Evolutionary conservation across 495 filamentous ascomycete genomes (phyloP).

Genomic region (Chaetomium cochliodes): DNA sequence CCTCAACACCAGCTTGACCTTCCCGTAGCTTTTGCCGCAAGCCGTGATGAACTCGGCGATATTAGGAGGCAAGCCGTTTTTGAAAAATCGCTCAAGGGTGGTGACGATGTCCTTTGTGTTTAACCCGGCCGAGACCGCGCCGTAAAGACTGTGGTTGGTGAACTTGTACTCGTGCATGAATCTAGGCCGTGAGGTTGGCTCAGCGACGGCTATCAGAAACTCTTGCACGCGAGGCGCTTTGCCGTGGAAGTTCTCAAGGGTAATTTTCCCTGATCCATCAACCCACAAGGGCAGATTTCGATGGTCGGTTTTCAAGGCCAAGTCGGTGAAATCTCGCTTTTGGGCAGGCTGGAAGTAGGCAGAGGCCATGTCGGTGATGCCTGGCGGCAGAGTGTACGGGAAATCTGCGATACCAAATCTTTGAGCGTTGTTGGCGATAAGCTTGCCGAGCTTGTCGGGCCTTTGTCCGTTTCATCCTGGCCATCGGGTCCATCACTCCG

Average conservation of each 20-base stretch:
- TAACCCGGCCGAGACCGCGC: conserved; percentile 88
- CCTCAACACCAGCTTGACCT: conserved; percentile 92
- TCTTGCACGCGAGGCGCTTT: conserved; percentile 43
- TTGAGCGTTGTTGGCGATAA: background rate
- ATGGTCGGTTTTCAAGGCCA: background rate
- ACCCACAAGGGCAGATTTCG: background rate
- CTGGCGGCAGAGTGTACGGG: background rate
- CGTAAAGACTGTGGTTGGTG: conserved; percentile 89
- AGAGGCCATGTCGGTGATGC: conserved; percentile 1
- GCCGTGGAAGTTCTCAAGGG: conserved; percentile 8
- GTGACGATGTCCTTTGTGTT: conserved; percentile 84
- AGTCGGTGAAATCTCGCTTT: background rate
- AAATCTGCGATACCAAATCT: conserved; percentile 6
- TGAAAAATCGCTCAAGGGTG: conserved; percentile 83
- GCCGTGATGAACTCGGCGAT: conserved; percentile 76
- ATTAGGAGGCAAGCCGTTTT: conserved; percentile 73
- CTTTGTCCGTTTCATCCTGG: background rate
- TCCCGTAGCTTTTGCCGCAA: conserved; percentile 86
- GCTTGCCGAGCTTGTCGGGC: background rate
- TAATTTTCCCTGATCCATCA: background rate
- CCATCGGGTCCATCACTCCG: background rate
- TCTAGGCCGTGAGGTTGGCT: conserved; percentile 82
- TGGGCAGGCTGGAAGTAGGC: background rate
- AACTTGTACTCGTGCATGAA: conserved; percentile 92
- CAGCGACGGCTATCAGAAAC: conserved; percentile 92